Evolutionary conservation across 1,284 basidiomycete species (phyloP).

Genomic region (Mycosarcoma mackinlayi): DNA sequence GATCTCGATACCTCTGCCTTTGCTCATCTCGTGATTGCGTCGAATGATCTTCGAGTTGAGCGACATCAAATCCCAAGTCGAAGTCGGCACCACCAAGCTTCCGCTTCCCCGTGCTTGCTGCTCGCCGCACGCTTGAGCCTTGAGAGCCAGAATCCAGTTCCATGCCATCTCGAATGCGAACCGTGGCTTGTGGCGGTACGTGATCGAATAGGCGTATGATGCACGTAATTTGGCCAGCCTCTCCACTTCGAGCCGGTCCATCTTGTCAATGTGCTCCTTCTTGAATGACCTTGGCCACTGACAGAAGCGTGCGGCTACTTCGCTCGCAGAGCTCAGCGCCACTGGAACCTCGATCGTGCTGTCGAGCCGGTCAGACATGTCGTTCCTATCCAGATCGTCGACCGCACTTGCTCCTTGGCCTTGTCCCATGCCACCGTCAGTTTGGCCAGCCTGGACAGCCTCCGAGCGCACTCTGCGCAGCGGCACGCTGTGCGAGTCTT

Average conservation of each 20-base stretch:
- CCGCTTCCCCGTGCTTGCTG: conserved; percentile 11
- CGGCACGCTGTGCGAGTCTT: conserved; percentile 6
- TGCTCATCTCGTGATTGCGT: conserved; percentile 22
- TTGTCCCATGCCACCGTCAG: no score
- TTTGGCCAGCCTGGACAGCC: conserved; percentile 2
- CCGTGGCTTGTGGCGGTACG: conserved; percentile 16
- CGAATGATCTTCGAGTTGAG: conserved; percentile 29
- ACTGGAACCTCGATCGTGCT: conserved; percentile 28
- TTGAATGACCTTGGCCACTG: conserved; percentile 26
- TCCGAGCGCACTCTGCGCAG: conserved; percentile 32
- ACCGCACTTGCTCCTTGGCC: no score
- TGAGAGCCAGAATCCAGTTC: conserved; percentile 31
- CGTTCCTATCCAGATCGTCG: conserved; percentile 18
- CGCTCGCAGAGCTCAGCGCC: conserved; percentile 21
- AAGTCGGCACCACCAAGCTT: conserved; percentile 17
- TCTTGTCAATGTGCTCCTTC: conserved; percentile 17
- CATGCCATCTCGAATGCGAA: conserved; percentile 47
- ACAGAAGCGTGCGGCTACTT: conserved; percentile 34
- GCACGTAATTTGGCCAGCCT: conserved; percentile 26
- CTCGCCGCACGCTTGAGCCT: conserved; percentile 18
- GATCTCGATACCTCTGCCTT: conserved; percentile 13
- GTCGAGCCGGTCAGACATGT: conserved; percentile 5
- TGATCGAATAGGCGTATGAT: conserved; percentile 36
- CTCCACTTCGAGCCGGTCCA: conserved; percentile 13
- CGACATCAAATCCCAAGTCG: conserved; percentile 23